These are phyloP conservation scores for Rhodotorula sp. DNA, from an alignment of 1,284 basidiomycete species.

Conservation along the genomic window DNA sequence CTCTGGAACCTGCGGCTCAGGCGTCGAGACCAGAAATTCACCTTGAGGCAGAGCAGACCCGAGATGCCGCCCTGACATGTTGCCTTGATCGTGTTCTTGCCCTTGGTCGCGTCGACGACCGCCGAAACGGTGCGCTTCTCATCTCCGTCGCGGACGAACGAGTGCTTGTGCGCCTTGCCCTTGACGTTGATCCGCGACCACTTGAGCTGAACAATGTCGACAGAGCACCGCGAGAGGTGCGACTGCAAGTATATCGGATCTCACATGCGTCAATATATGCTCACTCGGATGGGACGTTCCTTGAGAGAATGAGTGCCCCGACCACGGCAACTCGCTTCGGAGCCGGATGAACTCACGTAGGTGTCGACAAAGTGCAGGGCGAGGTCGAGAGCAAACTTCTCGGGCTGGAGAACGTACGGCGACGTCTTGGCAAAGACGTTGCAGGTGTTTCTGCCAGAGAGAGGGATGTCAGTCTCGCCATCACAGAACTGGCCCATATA, in stretches of 20 bases:
- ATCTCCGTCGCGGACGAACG: constrained; percentile 84
- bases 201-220: constrained; percentile 75
- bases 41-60: constrained; percentile 83
- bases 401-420: constrained; percentile 74
- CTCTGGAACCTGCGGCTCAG: no score
- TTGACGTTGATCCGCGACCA: constrained; percentile 72
- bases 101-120: constrained; percentile 53
- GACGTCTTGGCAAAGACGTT: constrained; percentile 81
- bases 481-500: background rate
- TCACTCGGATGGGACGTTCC: no score
- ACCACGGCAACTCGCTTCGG: no score
- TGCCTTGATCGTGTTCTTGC: constrained; percentile 52
- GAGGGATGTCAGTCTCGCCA: background rate
- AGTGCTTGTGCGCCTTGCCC: constrained; percentile 66
- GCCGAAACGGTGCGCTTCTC: constrained; percentile 74
- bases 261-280: no score
- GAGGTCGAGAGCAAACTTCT: constrained; percentile 82
- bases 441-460: constrained; percentile 22
- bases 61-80: constrained; percentile 64
- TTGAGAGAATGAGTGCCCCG: no score
- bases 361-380: constrained; percentile 78
- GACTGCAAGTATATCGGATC: background rate
- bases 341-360: constrained; percentile 54
- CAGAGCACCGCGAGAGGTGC: constrained; percentile 60
- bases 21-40: background rate